Evolutionary conservation across 129 eudicot genomes (phyloP).

Genomic region (Tagetes erecta): DNA sequence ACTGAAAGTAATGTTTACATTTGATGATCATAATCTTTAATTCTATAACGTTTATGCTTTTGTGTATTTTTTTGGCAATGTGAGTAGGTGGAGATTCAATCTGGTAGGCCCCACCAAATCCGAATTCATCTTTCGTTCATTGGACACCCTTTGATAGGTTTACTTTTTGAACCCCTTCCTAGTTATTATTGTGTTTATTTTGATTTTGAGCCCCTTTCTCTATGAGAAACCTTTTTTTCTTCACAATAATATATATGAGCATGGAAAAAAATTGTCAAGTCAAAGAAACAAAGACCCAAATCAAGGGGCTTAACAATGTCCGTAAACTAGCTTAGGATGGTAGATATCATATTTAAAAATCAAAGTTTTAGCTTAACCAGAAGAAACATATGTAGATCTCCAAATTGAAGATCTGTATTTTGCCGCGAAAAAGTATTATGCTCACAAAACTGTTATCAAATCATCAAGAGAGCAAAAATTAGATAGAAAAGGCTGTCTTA

Average conservation of each 20-base stretch:
- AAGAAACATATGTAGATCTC: not conserved
- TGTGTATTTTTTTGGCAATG: constrained; percentile 24
- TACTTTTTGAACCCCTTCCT: constrained; percentile 7
- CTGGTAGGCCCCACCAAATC: constrained; percentile 97
- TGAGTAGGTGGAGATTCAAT: constrained; percentile 86
- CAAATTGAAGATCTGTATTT: not conserved
- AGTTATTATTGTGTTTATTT: constrained; percentile 7
- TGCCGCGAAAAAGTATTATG: not conserved
- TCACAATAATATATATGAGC: not conserved
- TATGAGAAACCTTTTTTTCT: not conserved
- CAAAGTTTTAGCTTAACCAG: not conserved
- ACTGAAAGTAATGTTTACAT: not conserved
- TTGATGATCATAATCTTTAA: not conserved
- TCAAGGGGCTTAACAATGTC: constrained; percentile 12
- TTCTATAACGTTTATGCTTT: not conserved
- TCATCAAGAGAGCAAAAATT: constrained; percentile 8
- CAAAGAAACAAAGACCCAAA: not conserved
- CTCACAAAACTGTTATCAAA: not conserved
- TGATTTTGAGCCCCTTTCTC: not conserved
- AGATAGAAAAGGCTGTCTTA: not conserved
- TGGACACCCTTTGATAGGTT: constrained; percentile 91
- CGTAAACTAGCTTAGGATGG: not conserved
- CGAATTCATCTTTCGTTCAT: constrained; percentile 93
- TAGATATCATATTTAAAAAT: not conserved
- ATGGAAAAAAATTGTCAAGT: not conserved